A percentile compares a stretch with the other conserved stretches of the same genome.
Conservation (phyloP, 345 rosid species). For the Arabidopsis suecica region DNA sequence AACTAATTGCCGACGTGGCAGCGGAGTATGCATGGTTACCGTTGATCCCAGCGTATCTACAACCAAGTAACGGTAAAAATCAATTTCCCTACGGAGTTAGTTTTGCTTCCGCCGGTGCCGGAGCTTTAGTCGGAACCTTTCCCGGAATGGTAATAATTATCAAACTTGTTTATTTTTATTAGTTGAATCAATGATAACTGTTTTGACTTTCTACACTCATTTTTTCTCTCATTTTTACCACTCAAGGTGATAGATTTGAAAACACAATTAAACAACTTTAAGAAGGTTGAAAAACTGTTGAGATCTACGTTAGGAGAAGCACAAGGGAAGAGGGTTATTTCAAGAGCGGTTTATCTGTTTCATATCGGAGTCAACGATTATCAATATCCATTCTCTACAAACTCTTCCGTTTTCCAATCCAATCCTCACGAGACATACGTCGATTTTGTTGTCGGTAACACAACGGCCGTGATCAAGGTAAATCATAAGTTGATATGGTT, state of each 20-base stretch:
- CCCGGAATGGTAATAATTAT: constrained; percentile 42
- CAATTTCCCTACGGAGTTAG: constrained; percentile 48
- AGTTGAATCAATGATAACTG: neutral
- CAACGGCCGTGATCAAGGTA: constrained; percentile 47
- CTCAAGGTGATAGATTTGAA: constrained; percentile 49
- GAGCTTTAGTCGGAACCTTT: constrained; percentile 51
- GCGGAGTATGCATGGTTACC: constrained; percentile 56
- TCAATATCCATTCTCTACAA: constrained; percentile 7
- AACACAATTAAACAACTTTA: constrained; percentile 49
- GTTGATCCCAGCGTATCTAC: constrained; percentile 54
- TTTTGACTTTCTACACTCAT: neutral
- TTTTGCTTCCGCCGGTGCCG: constrained; percentile 62
- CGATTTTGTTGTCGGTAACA: constrained; percentile 51
- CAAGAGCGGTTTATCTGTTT: constrained; percentile 50
- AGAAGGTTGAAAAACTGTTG: constrained; percentile 41
- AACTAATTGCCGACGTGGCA: constrained; percentile 30
- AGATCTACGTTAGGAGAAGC: constrained; percentile 47
- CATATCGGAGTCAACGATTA: constrained; percentile 55
- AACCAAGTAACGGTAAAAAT: constrained; percentile 39
- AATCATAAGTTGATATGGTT: neutral
- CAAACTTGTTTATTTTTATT: neutral
- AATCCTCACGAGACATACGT: constrained; percentile 31
- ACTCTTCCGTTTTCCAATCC: constrained; percentile 33
- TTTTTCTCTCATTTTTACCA: neutral
- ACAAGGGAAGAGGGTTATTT: constrained; percentile 39